phyloP scores from a whole-genome alignment of 2,329 filamentous ascomycete genomes.

The Chaetomiaceae sp. region DNA sequence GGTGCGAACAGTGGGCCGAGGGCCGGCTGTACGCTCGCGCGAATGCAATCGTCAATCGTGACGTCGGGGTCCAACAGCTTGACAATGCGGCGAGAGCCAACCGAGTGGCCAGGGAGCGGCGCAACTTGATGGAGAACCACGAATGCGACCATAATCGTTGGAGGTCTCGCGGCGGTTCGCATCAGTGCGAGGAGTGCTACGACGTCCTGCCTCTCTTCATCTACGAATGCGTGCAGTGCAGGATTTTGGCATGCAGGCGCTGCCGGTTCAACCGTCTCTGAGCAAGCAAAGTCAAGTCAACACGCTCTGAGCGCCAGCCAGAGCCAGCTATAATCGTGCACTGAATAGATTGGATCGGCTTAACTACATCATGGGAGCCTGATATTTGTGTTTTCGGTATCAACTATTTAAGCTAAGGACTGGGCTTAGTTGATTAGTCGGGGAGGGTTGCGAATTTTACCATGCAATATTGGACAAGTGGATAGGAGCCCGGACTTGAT shows the following conservation, averaged over 20 bases:
- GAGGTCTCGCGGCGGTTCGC: constrained; percentile 29
- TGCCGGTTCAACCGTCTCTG: constrained; percentile 38
- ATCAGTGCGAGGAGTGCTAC: constrained; percentile 40
- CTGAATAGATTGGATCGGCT: too few relatives aligned
- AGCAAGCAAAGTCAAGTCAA: not conserved
- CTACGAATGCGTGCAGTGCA: constrained; percentile 41
- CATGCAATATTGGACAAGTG: too few relatives aligned
- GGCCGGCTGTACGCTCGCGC: constrained; percentile 30
- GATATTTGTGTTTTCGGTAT: too few relatives aligned
- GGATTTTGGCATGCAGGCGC: constrained; percentile 38
- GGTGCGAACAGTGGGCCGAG: constrained; percentile 37
- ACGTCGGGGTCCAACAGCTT: not conserved
- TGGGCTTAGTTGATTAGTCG: too few relatives aligned
- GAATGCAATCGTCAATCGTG: constrained; percentile 28
- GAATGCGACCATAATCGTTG: constrained; percentile 36
- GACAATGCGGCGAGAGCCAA: not conserved
- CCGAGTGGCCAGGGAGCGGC: constrained; percentile 21
- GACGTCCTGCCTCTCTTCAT: constrained; percentile 37
- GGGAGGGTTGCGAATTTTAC: too few relatives aligned
- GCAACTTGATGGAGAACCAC: constrained; percentile 32
- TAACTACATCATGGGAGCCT: too few relatives aligned
- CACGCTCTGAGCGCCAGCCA: too few relatives aligned
- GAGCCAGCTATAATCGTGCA: too few relatives aligned
- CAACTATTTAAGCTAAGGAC: too few relatives aligned
- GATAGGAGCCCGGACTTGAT: too few relatives aligned